A percentile compares a stretch with the other conserved stretches of the same genome.
These are phyloP conservation scores for Cercospora zeae-maydis DNA, from an alignment of 2,329 filamentous ascomycete species.

Conservation along the genomic window DNA sequence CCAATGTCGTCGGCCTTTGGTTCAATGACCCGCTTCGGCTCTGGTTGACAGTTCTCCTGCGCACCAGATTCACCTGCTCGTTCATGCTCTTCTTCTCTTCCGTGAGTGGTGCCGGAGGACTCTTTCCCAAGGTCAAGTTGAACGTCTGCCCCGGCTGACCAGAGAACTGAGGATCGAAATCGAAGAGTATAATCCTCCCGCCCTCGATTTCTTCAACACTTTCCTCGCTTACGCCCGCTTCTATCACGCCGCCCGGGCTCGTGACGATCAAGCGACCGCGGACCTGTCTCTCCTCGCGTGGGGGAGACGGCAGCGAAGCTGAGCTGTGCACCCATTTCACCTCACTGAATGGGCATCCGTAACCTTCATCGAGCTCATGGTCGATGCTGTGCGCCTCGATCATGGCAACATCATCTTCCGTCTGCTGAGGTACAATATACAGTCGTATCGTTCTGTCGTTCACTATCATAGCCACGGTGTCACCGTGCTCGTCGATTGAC, in stretches of 20 bases:
- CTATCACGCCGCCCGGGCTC: conserved; percentile 36
- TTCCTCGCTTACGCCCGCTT: conserved; percentile 31
- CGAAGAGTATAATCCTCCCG: conserved; percentile 37
- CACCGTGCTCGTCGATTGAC: conserved; percentile 37
- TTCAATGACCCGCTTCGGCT: conserved; percentile 33
- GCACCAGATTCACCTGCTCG: conserved; percentile 36
- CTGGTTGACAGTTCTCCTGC: conserved; percentile 38
- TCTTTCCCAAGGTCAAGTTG: conserved; percentile 36
- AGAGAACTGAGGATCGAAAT: conserved; percentile 28
- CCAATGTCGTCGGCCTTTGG: conserved; percentile 33
- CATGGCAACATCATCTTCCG: conserved; percentile 28
- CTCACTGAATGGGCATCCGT: conserved; percentile 39
- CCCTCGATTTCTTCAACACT: conserved; percentile 37
- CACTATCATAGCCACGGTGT: conserved; percentile 39
- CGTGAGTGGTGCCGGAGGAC: conserved; percentile 35
- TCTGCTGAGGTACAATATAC: conserved; percentile 35
- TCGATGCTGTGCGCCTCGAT: conserved; percentile 40
- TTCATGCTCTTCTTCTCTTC: conserved; percentile 36
- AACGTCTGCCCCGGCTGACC: conserved; percentile 39
- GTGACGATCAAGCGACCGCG: conserved; percentile 37
- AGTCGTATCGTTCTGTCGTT: conserved; percentile 38
- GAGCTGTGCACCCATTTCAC: conserved; percentile 37
- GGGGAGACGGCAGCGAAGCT: conserved; percentile 28
- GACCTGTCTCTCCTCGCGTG: conserved; percentile 27
- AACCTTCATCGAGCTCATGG: conserved; percentile 39